These are phyloP conservation scores for Knufia petricola DNA, from an alignment of 2,329 filamentous ascomycete genomes.

Conservation along the genomic window DNA sequence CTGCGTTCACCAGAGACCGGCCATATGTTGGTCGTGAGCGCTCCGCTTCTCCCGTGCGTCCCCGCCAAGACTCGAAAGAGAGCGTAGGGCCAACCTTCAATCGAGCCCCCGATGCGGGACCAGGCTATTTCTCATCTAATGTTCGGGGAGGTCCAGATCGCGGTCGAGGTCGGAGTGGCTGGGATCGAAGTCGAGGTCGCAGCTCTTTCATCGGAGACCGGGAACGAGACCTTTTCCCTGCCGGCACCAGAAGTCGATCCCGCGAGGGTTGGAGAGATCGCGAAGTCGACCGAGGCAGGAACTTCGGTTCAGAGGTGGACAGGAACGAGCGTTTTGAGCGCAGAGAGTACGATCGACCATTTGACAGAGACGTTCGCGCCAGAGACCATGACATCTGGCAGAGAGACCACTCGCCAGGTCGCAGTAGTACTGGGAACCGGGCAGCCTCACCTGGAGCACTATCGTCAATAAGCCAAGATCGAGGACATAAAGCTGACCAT, in stretches of 20 bases:
- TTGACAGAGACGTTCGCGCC: constrained; percentile 25
- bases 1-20: constrained; percentile 28
- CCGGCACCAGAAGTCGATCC: constrained; percentile 33
- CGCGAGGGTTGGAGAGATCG: constrained; percentile 36
- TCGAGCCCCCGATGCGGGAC: constrained; percentile 29
- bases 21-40: constrained; percentile 38
- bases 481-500: constrained; percentile 13
- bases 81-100: constrained; percentile 32
- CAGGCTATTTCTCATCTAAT: constrained; percentile 27
- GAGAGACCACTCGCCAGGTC: constrained; percentile 31
- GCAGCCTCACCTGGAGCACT: constrained; percentile 9
- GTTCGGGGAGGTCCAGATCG: constrained; percentile 31
- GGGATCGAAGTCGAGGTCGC: constrained; percentile 27
- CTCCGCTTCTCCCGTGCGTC: constrained; percentile 34
- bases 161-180: constrained; percentile 33
- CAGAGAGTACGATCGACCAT: constrained; percentile 30
- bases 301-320: constrained; percentile 27
- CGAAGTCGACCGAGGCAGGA: constrained; percentile 32
- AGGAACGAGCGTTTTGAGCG: constrained; percentile 19
- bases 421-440: constrained; percentile 14
- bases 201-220: constrained; percentile 33
- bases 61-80: constrained; percentile 37
- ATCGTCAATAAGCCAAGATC: constrained; percentile 11
- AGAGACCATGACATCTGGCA: constrained; percentile 29
- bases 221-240: constrained; percentile 34